Conservation (phyloP, 192 early-diverging fungal species). For the Rhizophagus sp. region DNA sequence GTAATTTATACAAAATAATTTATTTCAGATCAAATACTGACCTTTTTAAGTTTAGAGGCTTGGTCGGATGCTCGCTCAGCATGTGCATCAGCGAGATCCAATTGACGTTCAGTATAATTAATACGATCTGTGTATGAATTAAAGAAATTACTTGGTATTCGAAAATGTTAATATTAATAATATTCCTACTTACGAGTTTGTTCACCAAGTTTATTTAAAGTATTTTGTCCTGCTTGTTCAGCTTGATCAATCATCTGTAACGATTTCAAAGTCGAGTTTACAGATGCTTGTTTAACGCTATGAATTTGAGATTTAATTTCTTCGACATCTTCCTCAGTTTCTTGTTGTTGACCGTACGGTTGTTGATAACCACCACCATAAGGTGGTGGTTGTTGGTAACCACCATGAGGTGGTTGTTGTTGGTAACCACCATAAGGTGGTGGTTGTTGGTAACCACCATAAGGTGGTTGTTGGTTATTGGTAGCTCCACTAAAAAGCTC, state of each 20-base stretch:
- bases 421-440: neutral
- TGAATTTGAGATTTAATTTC: slow-evolving; percentile 64
- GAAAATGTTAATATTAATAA: neutral
- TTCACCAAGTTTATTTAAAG: slow-evolving; percentile 65
- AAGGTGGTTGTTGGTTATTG: slow-evolving; percentile 14
- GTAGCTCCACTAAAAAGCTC: slow-evolving; percentile 22
- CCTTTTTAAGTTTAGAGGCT: slow-evolving; percentile 58
- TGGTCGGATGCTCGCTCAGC: slow-evolving; percentile 54
- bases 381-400: neutral
- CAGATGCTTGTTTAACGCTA: slow-evolving; percentile 63
- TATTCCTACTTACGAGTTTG: slow-evolving; percentile 52
- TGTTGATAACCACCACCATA: neutral
- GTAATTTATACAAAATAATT: neutral
- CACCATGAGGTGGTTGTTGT: slow-evolving; percentile 15
- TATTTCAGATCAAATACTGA: neutral
- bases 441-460: slow-evolving; percentile 3
- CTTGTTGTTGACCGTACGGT: slow-evolving; percentile 37
- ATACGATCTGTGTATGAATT: slow-evolving; percentile 34
- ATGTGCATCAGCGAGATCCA: slow-evolving; percentile 64
- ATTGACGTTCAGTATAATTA: slow-evolving; percentile 58
- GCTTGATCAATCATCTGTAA: slow-evolving; percentile 63
- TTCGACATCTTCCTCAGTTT: slow-evolving; percentile 66
- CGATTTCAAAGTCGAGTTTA: slow-evolving; percentile 66
- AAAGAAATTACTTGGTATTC: neutral
- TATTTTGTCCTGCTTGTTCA: slow-evolving; percentile 57